Evolutionary conservation across 805 yeast genomes (phyloP).

Genomic region (Metschnikowia reukaufii): DNA sequence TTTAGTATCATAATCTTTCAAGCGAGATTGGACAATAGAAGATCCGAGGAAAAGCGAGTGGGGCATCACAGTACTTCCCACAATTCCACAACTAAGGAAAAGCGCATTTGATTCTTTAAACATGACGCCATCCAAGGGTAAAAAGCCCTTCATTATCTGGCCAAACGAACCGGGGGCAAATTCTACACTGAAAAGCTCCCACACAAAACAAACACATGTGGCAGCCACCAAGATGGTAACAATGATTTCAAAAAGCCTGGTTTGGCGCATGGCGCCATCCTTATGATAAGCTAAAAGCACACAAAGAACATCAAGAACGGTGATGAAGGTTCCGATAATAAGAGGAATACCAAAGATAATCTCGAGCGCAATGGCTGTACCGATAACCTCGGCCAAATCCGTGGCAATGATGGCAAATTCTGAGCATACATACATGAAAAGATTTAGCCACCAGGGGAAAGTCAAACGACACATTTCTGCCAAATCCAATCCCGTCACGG

Average conservation of each 20-base stretch:
- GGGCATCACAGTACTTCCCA: slow-evolving; percentile 50
- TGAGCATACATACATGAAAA: slow-evolving; percentile 64
- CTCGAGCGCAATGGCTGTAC: slow-evolving; percentile 83
- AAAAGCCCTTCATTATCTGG: slow-evolving; percentile 61
- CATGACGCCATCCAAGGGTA: slow-evolving; percentile 49
- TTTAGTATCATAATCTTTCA: slow-evolving; percentile 41
- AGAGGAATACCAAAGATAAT: slow-evolving; percentile 76
- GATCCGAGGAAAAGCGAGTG: slow-evolving; percentile 46
- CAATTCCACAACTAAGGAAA: slow-evolving; percentile 45
- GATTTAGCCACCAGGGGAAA: slow-evolving; percentile 66
- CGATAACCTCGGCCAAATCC: slow-evolving; percentile 91
- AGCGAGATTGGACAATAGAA: slow-evolving; percentile 44
- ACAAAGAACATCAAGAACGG: slow-evolving; percentile 78
- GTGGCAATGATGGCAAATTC: slow-evolving; percentile 90
- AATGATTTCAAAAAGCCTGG: slow-evolving; percentile 74
- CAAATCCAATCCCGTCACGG: slow-evolving; percentile 85
- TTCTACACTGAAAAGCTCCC: slow-evolving; percentile 58
- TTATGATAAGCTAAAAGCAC: slow-evolving; percentile 75
- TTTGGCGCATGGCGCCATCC: slow-evolving; percentile 71
- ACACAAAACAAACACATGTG: slow-evolving; percentile 73
- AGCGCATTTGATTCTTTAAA: slow-evolving; percentile 40
- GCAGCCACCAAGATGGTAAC: slow-evolving; percentile 69
- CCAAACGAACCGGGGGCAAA: slow-evolving; percentile 53
- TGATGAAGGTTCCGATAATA: slow-evolving; percentile 69
- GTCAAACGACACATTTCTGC: slow-evolving; percentile 80